Base-by-base conservation (phyloP, 306 rosid genomes). In the Sophora flavescens region DNA sequence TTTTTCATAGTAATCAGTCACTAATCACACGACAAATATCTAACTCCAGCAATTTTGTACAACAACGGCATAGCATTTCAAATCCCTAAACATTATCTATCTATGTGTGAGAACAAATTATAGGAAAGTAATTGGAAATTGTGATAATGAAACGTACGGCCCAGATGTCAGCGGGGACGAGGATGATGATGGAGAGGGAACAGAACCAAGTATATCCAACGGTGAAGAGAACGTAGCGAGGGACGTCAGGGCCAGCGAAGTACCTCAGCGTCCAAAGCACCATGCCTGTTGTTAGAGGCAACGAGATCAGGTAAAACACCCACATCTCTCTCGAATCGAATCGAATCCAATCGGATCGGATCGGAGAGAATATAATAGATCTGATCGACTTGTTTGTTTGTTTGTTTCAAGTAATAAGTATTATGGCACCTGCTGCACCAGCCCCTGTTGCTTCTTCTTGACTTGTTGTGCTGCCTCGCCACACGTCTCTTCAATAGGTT, bases 131-230 rank as follows among this genome's bases (percentile, higher is more conserved):
- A n/a, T n/a, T n/a, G n/a, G n/a, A n/a, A n/a, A n/a, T n/a, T n/a
- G n/a, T n/a, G n/a, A n/a, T n/a, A n/a, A 71, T 52, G 32, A 4
- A 22, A 67, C 13, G n/a, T 83, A 95, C 98, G 90, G 86, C 88
- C 98, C 98, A 95, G 77, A 95, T 92, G 62, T 95, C 98, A 45
- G 97, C 97, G 12, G 98, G 97, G 76, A 95, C 97, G 76, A 95
- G 96, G 72, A 90, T 87, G 83, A 95, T 92, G 73, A 92, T 80
- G 83, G 98, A 90, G 80, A 92, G 87, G 5, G 98, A 95, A 63
- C 93, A 92, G 75, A 95, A 95, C 95, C 97, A 92, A 63, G 98
- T 86, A 73, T 95, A 95, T 70, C 96, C 98, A 54, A 95, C 98
- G 60, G 96, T 92, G 81, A 95, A 81, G 14, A 87, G 83, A 15